Conservation (phyloP, 331 rosid species). For the Cydonia oblonga region DNA sequence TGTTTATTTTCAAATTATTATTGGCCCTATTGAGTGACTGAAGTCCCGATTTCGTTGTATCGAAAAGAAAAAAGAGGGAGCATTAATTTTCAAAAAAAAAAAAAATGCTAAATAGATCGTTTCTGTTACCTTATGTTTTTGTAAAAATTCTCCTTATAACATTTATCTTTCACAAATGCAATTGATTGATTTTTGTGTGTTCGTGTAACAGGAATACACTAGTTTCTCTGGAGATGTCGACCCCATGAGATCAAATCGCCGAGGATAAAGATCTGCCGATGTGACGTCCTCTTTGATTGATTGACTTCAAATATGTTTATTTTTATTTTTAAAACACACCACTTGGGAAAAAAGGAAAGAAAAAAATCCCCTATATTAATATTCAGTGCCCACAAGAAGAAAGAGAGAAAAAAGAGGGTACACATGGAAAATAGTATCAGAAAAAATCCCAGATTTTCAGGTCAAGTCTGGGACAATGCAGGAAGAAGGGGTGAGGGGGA, state of each 20-base stretch:
- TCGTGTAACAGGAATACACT: constrained; percentile 42
- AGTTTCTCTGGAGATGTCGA: constrained; percentile 38
- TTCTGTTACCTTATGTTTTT: rapidly evolving
- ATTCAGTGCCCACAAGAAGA: too few relatives aligned
- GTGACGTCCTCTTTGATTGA: constrained; percentile 39
- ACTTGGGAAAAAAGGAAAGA: constrained; percentile 27
- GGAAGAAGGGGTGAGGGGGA: constrained; percentile 1
- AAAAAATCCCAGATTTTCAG: constrained; percentile 70
- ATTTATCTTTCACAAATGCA: neutral
- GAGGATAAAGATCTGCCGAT: constrained; percentile 58
- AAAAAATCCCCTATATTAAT: too few relatives aligned
- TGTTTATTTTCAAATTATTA: too few relatives aligned
- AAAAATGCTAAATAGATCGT: rapidly evolving
- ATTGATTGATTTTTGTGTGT: neutral
- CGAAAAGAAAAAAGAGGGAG: neutral
- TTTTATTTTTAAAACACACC: constrained; percentile 20
- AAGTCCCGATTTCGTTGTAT: neutral
- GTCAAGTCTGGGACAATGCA: constrained; percentile 29
- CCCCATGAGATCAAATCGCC: constrained; percentile 42
- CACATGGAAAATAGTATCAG: neutral
- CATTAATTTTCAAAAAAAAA: constrained; percentile 1
- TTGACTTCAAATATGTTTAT: constrained; percentile 14
- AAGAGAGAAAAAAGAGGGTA: too few relatives aligned
- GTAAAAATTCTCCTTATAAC: too few relatives aligned
- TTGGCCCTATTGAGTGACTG: too few relatives aligned